These are phyloP conservation scores for Diutina pseudorugosa DNA, from an alignment of 1,139 yeast species.

Conservation along the genomic window DNA sequence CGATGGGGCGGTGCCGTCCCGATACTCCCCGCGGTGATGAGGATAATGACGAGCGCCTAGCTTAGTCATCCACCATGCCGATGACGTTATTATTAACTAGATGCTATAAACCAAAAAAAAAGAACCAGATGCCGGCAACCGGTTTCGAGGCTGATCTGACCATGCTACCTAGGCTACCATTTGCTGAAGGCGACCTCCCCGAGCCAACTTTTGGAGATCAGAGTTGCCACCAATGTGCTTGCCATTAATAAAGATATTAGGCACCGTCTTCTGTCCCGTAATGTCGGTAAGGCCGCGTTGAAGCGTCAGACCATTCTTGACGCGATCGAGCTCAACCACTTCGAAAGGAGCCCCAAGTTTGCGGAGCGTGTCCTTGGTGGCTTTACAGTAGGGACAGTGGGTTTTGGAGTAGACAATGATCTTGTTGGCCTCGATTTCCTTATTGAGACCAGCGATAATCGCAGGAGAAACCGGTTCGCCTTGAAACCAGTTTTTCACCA, in stretches of 20 bases:
- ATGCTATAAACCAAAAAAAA: not conserved
- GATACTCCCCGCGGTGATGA: too few species aligned
- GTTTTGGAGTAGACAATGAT: slow-evolving; percentile 16
- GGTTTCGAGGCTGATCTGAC: not conserved
- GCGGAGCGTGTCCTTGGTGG: slow-evolving; percentile 13
- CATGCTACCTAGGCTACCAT: not conserved
- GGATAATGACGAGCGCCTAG: too few species aligned
- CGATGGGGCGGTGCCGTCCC: too few species aligned
- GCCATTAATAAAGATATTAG: slow-evolving; percentile 12
- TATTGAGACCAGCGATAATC: slow-evolving; percentile 11
- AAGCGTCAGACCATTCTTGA: slow-evolving; percentile 11
- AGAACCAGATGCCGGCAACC: not conserved
- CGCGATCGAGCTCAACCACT: slow-evolving; percentile 15
- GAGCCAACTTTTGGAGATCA: slow-evolving; percentile 9
- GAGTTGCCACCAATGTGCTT: slow-evolving; percentile 13
- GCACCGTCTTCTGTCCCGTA: slow-evolving; percentile 12
- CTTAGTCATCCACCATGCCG: not conserved
- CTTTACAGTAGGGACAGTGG: slow-evolving; percentile 19
- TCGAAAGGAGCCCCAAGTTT: slow-evolving; percentile 9
- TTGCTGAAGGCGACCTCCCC: not conserved
- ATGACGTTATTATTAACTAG: not conserved
- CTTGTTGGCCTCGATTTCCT: slow-evolving; percentile 11
- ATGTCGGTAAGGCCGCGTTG: slow-evolving; percentile 10
- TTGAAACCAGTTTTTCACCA: not conserved
- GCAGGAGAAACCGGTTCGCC: slow-evolving; percentile 10